Conservation (phyloP, 1,139 yeast genomes). For the Taiozyma sp. region DNA sequence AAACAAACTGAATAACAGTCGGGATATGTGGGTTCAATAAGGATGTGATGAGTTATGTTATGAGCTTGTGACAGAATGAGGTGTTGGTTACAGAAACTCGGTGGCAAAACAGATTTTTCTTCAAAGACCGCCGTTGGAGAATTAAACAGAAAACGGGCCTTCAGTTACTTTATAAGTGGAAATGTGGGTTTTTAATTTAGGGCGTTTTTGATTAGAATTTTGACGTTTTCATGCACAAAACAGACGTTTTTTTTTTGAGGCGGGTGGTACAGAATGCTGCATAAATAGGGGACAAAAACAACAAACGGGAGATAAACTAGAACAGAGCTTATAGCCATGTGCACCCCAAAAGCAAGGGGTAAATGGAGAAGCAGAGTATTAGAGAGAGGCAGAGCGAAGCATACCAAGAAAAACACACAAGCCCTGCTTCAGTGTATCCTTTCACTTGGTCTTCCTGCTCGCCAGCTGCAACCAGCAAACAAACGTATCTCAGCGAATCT, state of each 20-base stretch:
- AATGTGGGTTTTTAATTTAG: neutral
- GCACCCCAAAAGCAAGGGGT: no score
- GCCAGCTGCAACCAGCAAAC: neutral
- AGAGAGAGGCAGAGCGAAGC: no score
- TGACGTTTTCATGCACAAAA: neutral
- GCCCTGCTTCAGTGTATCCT: no score
- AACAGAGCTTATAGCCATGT: neutral
- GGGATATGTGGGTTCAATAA: neutral
- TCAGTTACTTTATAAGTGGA: neutral
- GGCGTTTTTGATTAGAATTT: neutral
- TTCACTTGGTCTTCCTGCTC: no score
- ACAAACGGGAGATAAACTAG: neutral
- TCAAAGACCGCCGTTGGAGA: neutral
- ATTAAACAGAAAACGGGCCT: neutral
- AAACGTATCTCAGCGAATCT: neutral
- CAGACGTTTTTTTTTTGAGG: neutral
- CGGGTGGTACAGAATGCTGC: neutral
- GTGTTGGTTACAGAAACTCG: neutral
- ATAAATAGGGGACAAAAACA: neutral
- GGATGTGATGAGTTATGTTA: neutral
- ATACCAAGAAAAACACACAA: no score
- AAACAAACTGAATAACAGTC: neutral
- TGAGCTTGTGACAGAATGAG: neutral
- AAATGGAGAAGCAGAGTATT: no score
- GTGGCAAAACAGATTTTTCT: neutral